Base-by-base conservation (phyloP, 495 filamentous ascomycete genomes). In the Friedmanniomyces simplex region DNA sequence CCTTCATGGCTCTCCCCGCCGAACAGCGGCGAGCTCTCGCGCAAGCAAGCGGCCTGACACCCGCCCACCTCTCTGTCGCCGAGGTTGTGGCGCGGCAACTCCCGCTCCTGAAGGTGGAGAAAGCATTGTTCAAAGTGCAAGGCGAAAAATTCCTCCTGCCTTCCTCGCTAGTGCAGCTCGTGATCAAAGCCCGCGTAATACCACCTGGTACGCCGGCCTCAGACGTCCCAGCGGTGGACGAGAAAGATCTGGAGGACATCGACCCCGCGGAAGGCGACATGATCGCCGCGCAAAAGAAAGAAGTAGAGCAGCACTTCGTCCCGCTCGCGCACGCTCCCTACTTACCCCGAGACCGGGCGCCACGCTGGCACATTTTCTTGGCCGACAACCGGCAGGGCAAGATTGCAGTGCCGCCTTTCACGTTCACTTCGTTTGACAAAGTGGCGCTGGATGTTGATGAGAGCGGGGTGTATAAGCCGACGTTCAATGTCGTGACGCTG, bases 51-150 rank as follows among this genome's bases (percentile, higher is more conserved):
- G 82, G 80, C 37, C 81, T 94, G 34, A 83, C 79, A 8, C 83
- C 88, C 52, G 70, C 79, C 50, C 82, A 96, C 67, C 96, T 96
- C 71, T 73, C 79, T 36, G 79, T 81, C 24, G 88, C 86, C 28
- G 73, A 95, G 51, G 67, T 71, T 43, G 83, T 95, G 42, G 90
- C 89, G 24, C 80, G 81, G 62, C 87, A 95, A 69, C 73, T 98
- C 13, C 93, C 93, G 0, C 76, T 79, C 45, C 74, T 97, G 47
- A 77, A 86, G 55, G 80, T 97, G n/a, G 89, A 89, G 68, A 91
- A 89, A 73, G 88, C 89, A 1, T 98, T 94, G 74, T 98, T 98
- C 81, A 98, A 98, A 76, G 93, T 98, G 50, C 84, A 87, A 62
- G 93, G 93, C 57, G 93, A 98, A 73, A 87, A 83, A 57, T 87